Base-by-base conservation (phyloP, 176 grass and related monocot genomes). In the Carex kokanica region DNA sequence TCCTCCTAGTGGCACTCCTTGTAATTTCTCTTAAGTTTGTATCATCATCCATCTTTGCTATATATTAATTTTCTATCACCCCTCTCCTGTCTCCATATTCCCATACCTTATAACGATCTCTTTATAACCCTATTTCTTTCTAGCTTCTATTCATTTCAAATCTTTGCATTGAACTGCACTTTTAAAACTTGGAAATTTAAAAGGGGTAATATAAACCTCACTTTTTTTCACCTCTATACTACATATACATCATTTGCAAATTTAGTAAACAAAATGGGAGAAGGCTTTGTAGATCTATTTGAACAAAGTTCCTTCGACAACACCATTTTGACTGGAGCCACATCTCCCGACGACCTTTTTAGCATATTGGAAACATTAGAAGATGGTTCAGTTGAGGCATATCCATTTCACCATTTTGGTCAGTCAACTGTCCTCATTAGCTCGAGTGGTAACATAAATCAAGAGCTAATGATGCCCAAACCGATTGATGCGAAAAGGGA, bases 341-440 rank as follows among this genome's bases (percentile, higher is more conserved):
- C 79, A 43, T 64, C 9, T 59, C 41, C 79, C 0, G 90, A 88
- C 24, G 88, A 97, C 79, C 55, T 97, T 29, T 84, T 90, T 65
- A 93, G 88, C 84, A 86, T 97, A 85, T 70, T 97, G 16, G 88
- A 97, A 83, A 83, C 72, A 2, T 91, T 90, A 75, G 90, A 94
- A 49, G 94, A 89, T 67, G 82, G 64, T 45, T 86, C 57, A 82
- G 6, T 60, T 62, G 86, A 72, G 66, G n/a, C 17, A 25, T 31
- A 14, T 5, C 69, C 1, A 40, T 69, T 31, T 23, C 25, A 64
- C 2, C 54, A 71, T 3, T 59, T 51, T 80, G 71, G 69, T 16
- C 75, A 41, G 25, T 38, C 18, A 8, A 63, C 5, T 3, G 7
- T 13, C 38, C 49, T 72, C 24, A 4, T 85, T 74, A 54, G 15